Conservation (phyloP, 345 rosid genomes). For the Euphorbia pulcherrima region DNA sequence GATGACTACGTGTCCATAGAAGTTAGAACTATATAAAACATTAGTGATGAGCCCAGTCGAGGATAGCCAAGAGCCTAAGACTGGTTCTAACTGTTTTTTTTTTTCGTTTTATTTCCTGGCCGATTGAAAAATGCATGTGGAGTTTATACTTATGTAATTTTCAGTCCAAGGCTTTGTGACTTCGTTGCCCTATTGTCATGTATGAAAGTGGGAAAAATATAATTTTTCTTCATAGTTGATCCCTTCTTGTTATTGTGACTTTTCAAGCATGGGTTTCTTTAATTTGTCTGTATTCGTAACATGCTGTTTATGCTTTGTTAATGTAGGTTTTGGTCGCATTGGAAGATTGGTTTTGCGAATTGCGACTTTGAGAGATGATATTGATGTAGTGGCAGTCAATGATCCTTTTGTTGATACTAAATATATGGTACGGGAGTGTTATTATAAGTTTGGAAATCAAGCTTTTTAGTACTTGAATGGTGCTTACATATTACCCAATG, state of each 20-base stretch:
- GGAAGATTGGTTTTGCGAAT: slow-evolving; percentile 92
- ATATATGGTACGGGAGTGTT: slow-evolving; percentile 65
- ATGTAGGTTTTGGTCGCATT: slow-evolving; percentile 94
- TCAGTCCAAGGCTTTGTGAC: background rate
- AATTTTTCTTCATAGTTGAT: background rate
- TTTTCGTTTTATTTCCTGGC: too few species aligned
- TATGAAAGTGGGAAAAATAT: background rate
- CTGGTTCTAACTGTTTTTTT: background rate
- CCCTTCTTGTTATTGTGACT: background rate
- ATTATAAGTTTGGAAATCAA: background rate
- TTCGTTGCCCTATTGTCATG: background rate
- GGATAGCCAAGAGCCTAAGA: background rate
- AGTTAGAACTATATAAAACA: background rate
- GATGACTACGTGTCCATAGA: background rate
- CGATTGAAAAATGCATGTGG: background rate
- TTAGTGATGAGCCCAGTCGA: background rate
- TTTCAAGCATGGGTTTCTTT: background rate
- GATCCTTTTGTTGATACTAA: slow-evolving; percentile 93
- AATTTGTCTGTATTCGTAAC: background rate
- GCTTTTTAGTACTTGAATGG: background rate
- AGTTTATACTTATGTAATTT: background rate
- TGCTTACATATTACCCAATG: background rate
- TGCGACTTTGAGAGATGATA: slow-evolving; percentile 83
- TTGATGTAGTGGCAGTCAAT: slow-evolving; percentile 86
- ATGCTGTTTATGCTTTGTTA: background rate